Conservation (phyloP, 257 asterid species). For the Osmanthus fragrans region DNA sequence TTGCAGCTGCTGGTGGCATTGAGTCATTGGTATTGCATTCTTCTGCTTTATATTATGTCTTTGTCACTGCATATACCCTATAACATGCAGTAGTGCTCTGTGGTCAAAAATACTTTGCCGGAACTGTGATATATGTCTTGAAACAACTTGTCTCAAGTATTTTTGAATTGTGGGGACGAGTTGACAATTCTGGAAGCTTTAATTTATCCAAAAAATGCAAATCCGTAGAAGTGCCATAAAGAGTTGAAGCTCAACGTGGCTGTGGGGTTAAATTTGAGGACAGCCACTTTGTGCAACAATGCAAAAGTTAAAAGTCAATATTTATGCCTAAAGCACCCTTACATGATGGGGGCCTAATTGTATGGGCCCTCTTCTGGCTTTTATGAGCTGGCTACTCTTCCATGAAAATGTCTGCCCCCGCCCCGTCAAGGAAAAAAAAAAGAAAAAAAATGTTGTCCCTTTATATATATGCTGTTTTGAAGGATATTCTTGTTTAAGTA, state of each 20-base stretch:
- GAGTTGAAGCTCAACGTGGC: background rate
- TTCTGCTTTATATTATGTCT: conserved; percentile 2
- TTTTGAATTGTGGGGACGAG: background rate
- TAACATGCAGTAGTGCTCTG: background rate
- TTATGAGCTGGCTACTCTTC: background rate
- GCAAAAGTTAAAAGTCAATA: conserved; percentile 6
- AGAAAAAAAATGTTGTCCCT: background rate
- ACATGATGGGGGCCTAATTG: background rate
- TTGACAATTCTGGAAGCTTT: background rate
- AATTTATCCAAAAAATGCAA: background rate
- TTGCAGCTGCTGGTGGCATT: conserved; percentile 85
- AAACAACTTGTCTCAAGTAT: background rate
- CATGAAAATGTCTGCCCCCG: background rate
- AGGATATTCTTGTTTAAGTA: background rate
- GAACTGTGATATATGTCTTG: background rate
- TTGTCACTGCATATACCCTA: background rate
- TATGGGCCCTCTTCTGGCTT: background rate
- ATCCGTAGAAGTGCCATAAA: background rate
- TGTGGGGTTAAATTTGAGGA: background rate
- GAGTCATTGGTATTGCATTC: conserved; percentile 73
- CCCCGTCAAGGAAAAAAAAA: background rate
- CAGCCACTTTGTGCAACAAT: background rate
- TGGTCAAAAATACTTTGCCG: background rate
- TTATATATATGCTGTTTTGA: background rate
- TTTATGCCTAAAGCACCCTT: background rate